Evolutionary conservation across 345 rosid species (phyloP), one percentile per base, ranked within the genome.

Genomic region (Eucalyptus microcorys): DNA sequence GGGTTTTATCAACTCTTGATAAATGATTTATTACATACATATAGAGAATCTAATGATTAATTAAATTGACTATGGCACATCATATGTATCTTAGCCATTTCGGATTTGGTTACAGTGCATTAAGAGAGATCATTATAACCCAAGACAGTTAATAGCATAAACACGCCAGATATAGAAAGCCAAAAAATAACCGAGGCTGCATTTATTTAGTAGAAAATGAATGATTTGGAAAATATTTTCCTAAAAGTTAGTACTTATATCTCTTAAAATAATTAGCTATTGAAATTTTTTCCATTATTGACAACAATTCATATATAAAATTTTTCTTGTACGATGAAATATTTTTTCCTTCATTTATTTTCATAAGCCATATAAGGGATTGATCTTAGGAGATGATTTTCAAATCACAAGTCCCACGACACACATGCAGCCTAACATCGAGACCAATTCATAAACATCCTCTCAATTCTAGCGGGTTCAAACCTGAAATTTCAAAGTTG

Each of bases 281-380:
- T 55, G 57, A 1, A 9, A 0, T 55, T 55, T 55, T 10, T 24
- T 55, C 1, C 61, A 55, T 55, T 22, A 55, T 55, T 24, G 61
- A 24, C 27, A 55, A 24, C 30, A 22, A 55, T 22, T 55, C 30
- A 55, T 24, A 10, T 24, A 2, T 22, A 22, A 55, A 24, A 22
- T 4, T 55, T 24, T 22, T 55, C 10, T 0, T 4, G 6, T 10
- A 10, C 0, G 1, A 24, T 24, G 12, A 55, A 22, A 24, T 22
- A 55, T 55, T 55, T 55, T 55, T 55, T 55, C 14, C 27, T 55
- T 9, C 61, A 55, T 55, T 55, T 24, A 55, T 22, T 55, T 55
- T 55, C 30, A 24, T 55, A 24, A 55, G 13, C 61, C 12, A 24
- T 55, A 24, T 55, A 55, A 55, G 61, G 27, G 30, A 22, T 55